Evolutionary conservation across 2,329 filamentous ascomycete species (phyloP), one percentile per base, ranked within the genome.

Genomic region (Nannizziopsis arthrosporioides): DNA sequence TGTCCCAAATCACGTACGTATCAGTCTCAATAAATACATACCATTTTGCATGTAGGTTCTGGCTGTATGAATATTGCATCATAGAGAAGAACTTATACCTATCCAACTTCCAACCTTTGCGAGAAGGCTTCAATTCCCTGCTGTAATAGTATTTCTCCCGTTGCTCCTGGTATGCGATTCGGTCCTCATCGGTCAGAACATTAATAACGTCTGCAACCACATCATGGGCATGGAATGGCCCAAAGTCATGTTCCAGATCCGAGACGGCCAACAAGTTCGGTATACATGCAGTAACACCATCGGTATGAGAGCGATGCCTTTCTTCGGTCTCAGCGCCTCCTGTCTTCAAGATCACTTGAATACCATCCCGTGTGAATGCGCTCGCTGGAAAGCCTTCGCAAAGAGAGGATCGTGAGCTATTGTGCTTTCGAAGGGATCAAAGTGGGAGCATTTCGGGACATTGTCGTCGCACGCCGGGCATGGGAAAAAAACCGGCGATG

Each of bases 61-160:
- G 40, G 12, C 40, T 19, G 32, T 42, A 42, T 14, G 40, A 19
- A 18, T 42, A 42, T 42, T 42, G 19, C 6, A 42, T 27, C 40
- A 42, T 42, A 4, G 40, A n/a, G 2, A 42, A 18, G 32, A 42
- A 42, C n/a, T 42, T 42, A 27, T 42, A 42, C 14, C 22, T 14
- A 19, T 42, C 40, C 12, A 42, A 10, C 3, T 42, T 42, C 40
- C 40, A 42, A 14, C 40, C 40, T 7, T 31, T 27, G 2, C 11
- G 3, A 6, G 40, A 30, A 10, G 40, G 40, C 11, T 42, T 14
- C 3, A 31, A 30, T 3, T 42, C 40, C 10, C 12, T 42, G 12
- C 40, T 15, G 22, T 42, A 42, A 12, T 31, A 42, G n/a, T 42
- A 42, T 12, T 41, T 34, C 15, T 39, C 36, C 5, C 35, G 34